Evolutionary conservation across 2,329 filamentous ascomycete species (phyloP).

Genomic region (Onygenales sp.): DNA sequence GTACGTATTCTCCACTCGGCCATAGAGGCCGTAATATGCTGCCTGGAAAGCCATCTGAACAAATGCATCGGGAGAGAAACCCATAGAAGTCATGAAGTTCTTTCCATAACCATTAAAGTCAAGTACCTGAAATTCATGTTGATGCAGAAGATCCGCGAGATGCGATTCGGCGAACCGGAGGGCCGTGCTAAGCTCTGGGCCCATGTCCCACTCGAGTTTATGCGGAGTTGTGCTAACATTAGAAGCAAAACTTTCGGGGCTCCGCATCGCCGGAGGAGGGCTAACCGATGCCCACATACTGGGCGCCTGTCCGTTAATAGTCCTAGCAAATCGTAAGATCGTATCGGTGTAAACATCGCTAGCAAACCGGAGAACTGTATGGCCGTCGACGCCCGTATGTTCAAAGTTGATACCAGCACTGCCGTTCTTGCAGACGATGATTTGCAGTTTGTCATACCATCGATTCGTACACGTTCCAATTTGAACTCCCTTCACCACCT

Average conservation of each 20-base stretch:
- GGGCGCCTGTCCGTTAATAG: slow-evolving; percentile 89
- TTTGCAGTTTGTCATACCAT: slow-evolving; percentile 99
- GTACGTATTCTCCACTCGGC: slow-evolving; percentile 87
- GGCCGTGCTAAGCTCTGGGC: slow-evolving; percentile 80
- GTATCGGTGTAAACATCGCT: slow-evolving; percentile 97
- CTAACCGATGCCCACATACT: slow-evolving; percentile 84
- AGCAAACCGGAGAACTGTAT: slow-evolving; percentile 91
- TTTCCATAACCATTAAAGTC: slow-evolving; percentile 88
- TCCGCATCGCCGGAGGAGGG: slow-evolving; percentile 85
- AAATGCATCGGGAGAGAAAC: slow-evolving; percentile 93
- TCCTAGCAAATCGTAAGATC: slow-evolving; percentile 86
- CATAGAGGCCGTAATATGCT: slow-evolving; percentile 94
- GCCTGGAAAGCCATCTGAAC: slow-evolving; percentile 99
- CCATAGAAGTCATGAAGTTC: slow-evolving; percentile 95
- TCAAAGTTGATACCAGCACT: slow-evolving; percentile 99
- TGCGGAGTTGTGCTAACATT: slow-evolving; percentile 89
- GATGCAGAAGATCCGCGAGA: slow-evolving; percentile 85
- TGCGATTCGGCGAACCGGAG: slow-evolving; percentile 92
- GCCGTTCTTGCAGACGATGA: slow-evolving; percentile 98
- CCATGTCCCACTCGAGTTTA: slow-evolving; percentile 97
- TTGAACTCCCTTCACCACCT: slow-evolving; percentile 86
- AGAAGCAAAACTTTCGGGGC: slow-evolving; percentile 69
- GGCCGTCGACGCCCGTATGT: slow-evolving; percentile 94
- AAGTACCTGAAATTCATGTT: slow-evolving; percentile 90
- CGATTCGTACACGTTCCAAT: slow-evolving; percentile 96